Conservation (phyloP, 129 eudicot species). For the Lonicera japonica region DNA sequence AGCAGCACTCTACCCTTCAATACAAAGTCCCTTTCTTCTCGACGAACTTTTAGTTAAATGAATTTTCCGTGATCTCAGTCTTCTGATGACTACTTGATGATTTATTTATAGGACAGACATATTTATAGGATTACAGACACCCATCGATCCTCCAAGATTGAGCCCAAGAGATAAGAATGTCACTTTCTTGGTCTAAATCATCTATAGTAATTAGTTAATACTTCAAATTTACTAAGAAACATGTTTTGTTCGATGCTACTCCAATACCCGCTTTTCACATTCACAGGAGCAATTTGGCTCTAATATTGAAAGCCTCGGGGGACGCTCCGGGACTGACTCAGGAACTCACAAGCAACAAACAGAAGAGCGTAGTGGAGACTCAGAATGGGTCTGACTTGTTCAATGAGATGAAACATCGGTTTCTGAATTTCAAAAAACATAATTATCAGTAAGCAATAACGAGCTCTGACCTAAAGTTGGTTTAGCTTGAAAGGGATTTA, state of each 20-base stretch:
- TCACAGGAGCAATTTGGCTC: constrained; percentile 41
- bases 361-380: constrained; percentile 24
- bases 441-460: constrained; percentile 60
- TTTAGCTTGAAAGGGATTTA: neutral
- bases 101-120: constrained; percentile 42
- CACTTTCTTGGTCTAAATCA: constrained; percentile 24
- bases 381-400: constrained; percentile 34
- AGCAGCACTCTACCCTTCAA: neutral
- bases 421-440: constrained; percentile 69
- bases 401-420: constrained; percentile 56
- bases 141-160: constrained; percentile 47
- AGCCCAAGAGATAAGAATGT: constrained; percentile 49
- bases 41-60: neutral
- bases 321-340: constrained; percentile 40
- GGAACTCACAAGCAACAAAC: constrained; percentile 27
- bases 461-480: neutral
- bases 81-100: constrained; percentile 35
- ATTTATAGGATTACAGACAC: constrained; percentile 40
- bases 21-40: neutral
- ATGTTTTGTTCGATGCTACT: constrained; percentile 6
- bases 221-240: constrained; percentile 1
- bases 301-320: constrained; percentile 49
- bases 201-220: constrained; percentile 18
- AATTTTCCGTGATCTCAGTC: constrained; percentile 14
- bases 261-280: constrained; percentile 13